Conservation (phyloP, 352 stramenopile species). For the Peronospora tabacina region DNA sequence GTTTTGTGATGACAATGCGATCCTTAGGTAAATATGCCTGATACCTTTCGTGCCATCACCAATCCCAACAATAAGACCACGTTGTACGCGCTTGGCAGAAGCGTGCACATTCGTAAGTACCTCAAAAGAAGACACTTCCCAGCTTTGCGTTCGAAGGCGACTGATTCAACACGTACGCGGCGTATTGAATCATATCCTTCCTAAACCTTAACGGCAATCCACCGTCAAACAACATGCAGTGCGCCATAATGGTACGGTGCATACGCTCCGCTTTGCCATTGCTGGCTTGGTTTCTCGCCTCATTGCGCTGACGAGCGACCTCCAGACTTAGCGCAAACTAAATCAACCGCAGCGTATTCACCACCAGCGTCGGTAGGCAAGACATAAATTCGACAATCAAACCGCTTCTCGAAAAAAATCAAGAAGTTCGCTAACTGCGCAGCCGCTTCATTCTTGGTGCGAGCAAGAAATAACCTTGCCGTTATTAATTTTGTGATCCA, state of each 20-base stretch:
- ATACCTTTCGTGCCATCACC: neutral
- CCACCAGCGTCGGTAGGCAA: neutral
- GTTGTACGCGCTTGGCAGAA: neutral
- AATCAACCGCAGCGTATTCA: neutral
- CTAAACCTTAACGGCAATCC: neutral
- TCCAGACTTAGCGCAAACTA: neutral
- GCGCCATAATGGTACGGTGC: no score
- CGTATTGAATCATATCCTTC: neutral
- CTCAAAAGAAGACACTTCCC: neutral
- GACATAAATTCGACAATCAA: neutral
- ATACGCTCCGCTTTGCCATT: no score
- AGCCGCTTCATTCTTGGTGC: neutral
- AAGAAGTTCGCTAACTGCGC: neutral
- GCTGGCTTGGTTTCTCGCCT: neutral
- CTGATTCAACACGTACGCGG: neutral
- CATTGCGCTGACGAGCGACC: neutral
- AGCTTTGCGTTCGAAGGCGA: neutral
- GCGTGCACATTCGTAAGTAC: neutral
- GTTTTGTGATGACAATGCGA: neutral
- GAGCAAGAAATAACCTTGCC: neutral
- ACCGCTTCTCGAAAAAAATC: neutral
- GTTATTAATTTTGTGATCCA: neutral
- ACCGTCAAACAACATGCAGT: neutral
- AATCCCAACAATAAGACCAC: neutral
- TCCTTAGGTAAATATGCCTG: neutral